phyloP scores from a whole-genome alignment of 2,329 filamentous ascomycete genomes.

The Diaporthe sp. region DNA sequence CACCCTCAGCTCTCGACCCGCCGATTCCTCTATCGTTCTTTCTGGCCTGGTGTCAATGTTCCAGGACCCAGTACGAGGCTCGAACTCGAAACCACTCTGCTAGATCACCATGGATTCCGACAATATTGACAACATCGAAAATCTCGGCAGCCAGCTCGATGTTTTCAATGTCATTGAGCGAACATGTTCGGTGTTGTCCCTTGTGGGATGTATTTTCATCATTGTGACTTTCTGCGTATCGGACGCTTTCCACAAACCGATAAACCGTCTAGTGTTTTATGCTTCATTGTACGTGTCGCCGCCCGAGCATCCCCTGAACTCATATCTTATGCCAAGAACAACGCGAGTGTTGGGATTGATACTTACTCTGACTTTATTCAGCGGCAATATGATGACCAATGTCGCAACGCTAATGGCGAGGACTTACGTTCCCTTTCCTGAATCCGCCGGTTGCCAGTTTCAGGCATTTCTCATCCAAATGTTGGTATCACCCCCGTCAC shows the following conservation, averaged over 20 bases:
- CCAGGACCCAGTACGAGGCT: not conserved
- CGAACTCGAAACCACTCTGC: not conserved
- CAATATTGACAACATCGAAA: slow-evolving; percentile 10
- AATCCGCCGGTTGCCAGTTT: slow-evolving; percentile 73
- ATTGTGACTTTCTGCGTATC: slow-evolving; percentile 79
- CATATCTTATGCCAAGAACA: not conserved
- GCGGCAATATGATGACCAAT: slow-evolving; percentile 82
- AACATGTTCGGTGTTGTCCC: slow-evolving; percentile 76
- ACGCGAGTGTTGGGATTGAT: not conserved
- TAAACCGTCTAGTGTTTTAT: slow-evolving; percentile 88
- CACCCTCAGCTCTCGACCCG: not conserved
- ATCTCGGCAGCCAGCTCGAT: slow-evolving; percentile 55
- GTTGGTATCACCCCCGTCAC: slow-evolving; percentile 61
- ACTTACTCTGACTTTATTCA: slow-evolving; percentile 26
- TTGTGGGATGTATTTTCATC: slow-evolving; percentile 79
- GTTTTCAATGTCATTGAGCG: slow-evolving; percentile 76
- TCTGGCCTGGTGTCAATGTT: not conserved
- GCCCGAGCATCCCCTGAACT: not conserved
- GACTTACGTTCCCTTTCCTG: slow-evolving; percentile 64
- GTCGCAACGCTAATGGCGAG: slow-evolving; percentile 81
- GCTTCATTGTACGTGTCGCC: slow-evolving; percentile 69
- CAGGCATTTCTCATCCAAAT: slow-evolving; percentile 87
- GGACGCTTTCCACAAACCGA: slow-evolving; percentile 83
- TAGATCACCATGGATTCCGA: slow-evolving; percentile 33
- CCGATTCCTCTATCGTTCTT: not conserved